Conservation (phyloP, 2,329 filamentous ascomycete species). For the Aspergillus hortae region DNA sequence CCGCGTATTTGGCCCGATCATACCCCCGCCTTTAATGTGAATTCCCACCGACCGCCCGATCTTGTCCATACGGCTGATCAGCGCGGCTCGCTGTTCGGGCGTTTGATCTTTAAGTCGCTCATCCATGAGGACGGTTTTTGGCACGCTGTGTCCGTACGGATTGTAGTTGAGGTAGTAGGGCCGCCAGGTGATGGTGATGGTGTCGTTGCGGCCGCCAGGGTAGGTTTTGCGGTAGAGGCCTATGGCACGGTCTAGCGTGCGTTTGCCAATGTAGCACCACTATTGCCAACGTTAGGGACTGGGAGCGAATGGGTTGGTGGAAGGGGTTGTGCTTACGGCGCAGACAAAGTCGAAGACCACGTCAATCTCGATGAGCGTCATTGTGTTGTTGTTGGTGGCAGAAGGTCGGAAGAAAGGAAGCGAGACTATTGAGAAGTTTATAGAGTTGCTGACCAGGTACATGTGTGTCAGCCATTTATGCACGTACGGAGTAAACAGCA, state of each 20-base stretch:
- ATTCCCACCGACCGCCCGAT: constrained; percentile 33
- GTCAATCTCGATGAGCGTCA: constrained; percentile 17
- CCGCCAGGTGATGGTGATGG: constrained; percentile 34
- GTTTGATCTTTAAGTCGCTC: constrained; percentile 20
- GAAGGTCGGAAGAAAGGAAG: too few relatives aligned
- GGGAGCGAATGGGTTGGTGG: neutral
- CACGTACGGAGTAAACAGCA: too few relatives aligned
- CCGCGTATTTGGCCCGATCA: constrained; percentile 30
- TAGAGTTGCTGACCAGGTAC: too few relatives aligned
- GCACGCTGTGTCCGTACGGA: constrained; percentile 4
- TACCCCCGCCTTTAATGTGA: constrained; percentile 30
- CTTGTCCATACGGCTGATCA: constrained; percentile 17
- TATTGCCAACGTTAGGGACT: constrained; percentile 1
- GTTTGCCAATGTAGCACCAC: constrained; percentile 43
- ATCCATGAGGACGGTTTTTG: constrained; percentile 11
- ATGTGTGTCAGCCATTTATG: too few relatives aligned
- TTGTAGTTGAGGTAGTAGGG: constrained; percentile 37
- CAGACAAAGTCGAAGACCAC: constrained; percentile 32
- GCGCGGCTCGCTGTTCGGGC: constrained; percentile 23
- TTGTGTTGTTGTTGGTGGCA: neutral
- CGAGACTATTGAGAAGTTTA: too few relatives aligned
- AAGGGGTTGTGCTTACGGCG: constrained; percentile 17
- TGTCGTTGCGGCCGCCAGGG: constrained; percentile 33
- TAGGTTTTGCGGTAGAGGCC: constrained; percentile 39
- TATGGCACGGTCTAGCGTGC: constrained; percentile 37